Conservation (phyloP, 1,139 yeast species). For the Magnusiomyces ingens region DNA sequence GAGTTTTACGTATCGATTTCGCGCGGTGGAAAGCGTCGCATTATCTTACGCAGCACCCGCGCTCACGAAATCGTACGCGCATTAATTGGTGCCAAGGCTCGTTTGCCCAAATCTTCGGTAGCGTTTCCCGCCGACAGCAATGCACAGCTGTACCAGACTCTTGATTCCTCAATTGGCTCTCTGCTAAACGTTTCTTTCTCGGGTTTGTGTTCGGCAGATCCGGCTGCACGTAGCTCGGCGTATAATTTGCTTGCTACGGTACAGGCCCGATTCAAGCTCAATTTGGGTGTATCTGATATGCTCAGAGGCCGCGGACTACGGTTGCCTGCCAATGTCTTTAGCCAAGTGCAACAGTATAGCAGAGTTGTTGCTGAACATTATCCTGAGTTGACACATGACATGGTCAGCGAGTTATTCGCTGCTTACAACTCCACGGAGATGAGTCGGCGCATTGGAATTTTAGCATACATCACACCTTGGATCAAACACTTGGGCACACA, state of each 20-base stretch:
- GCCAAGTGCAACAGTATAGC: slow-evolving; percentile 57
- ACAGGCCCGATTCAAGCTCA: slow-evolving; percentile 52
- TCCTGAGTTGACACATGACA: slow-evolving; percentile 58
- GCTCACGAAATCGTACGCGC: slow-evolving; percentile 27
- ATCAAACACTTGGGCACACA: slow-evolving; percentile 57
- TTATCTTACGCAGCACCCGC: slow-evolving; percentile 16
- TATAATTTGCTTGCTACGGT: slow-evolving; percentile 60
- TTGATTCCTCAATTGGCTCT: slow-evolving; percentile 10
- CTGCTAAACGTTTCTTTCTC: slow-evolving; percentile 59
- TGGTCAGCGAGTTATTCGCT: slow-evolving; percentile 54
- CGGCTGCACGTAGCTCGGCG: slow-evolving; percentile 57
- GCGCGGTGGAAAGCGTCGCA: slow-evolving; percentile 14
- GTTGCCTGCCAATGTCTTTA: slow-evolving; percentile 66
- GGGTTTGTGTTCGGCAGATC: slow-evolving; percentile 56
- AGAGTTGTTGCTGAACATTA: slow-evolving; percentile 48
- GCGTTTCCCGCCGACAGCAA: background rate
- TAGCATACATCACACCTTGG: slow-evolving; percentile 69
- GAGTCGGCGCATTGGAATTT: slow-evolving; percentile 38
- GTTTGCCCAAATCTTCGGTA: slow-evolving; percentile 15
- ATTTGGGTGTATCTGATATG: slow-evolving; percentile 49
- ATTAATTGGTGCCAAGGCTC: slow-evolving; percentile 21
- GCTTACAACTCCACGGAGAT: slow-evolving; percentile 42
- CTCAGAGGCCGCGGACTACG: slow-evolving; percentile 55
- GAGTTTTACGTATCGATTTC: slow-evolving; percentile 53
- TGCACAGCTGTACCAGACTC: slow-evolving; percentile 6